A percentile compares a stretch with the other conserved stretches of the same genome.
Conservation (phyloP, 805 yeast species). For the Metschnikowia picachoensis region DNA sequence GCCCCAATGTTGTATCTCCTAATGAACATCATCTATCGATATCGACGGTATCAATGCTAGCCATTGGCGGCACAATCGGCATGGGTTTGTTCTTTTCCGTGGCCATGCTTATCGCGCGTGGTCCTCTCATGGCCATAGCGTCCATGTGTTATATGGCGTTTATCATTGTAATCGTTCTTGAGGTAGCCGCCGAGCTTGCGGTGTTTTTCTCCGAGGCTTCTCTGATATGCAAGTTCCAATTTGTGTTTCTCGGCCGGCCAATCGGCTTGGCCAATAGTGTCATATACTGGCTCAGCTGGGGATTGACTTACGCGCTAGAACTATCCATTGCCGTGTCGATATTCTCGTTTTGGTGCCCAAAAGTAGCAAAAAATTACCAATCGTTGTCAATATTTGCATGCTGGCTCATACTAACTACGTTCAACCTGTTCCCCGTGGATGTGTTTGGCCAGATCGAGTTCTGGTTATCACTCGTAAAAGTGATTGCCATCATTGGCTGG, state of each 20-base stretch:
- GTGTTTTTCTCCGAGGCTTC: constrained; percentile 18
- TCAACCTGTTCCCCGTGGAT: constrained; percentile 22
- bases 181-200: constrained; percentile 20
- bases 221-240: constrained; percentile 21
- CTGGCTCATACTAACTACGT: constrained; percentile 17
- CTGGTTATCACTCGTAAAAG: constrained; percentile 19
- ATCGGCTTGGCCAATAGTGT: constrained; percentile 20
- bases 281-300: constrained; percentile 26
- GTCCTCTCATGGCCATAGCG: constrained; percentile 20
- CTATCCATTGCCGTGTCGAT: constrained; percentile 17
- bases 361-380: constrained; percentile 2
- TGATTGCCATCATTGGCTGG: constrained; percentile 20
- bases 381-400: constrained; percentile 3
- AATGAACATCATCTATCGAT: constrained; percentile 9
- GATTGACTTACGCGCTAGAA: constrained; percentile 23
- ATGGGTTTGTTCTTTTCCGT: constrained; percentile 23
- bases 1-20: neutral
- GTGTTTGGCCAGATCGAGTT: constrained; percentile 21
- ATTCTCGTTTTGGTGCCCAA: constrained; percentile 16
- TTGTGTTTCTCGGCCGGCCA: constrained; percentile 16
- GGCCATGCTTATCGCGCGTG: constrained; percentile 12
- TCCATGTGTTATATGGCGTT: constrained; percentile 19
- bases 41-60: constrained; percentile 17
- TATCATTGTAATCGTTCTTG: constrained; percentile 20
- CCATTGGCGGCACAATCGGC: constrained; percentile 25